Conservation (phyloP, 371 early-diverging fungal genomes). For the Haplosporangium sp. region DNA sequence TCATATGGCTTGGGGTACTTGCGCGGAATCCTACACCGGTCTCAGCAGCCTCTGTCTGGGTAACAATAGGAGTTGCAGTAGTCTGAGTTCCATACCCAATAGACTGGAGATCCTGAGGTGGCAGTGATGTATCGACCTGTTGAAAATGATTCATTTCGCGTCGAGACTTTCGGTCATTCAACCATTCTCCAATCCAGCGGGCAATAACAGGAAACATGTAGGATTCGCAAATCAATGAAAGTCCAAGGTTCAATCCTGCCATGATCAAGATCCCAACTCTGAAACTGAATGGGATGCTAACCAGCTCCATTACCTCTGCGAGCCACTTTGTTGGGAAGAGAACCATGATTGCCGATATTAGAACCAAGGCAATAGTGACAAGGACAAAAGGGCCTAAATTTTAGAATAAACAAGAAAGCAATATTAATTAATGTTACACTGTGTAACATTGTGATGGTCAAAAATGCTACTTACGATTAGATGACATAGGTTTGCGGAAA, state of each 20-base stretch:
- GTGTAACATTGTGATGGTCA: too few relatives aligned
- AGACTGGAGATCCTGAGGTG: slow-evolving; percentile 4
- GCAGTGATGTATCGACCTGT: slow-evolving; percentile 17
- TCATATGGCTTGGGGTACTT: neutral
- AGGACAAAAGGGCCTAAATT: slow-evolving; percentile 50
- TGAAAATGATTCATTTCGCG: slow-evolving; percentile 14
- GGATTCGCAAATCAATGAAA: slow-evolving; percentile 26
- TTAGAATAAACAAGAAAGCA: neutral
- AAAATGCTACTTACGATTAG: slow-evolving; percentile 70
- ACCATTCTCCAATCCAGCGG: slow-evolving; percentile 42
- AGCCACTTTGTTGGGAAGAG: slow-evolving; percentile 35
- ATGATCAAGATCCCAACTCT: slow-evolving; percentile 31
- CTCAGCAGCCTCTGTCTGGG: neutral
- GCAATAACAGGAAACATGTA: slow-evolving; percentile 38
- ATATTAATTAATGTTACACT: neutral
- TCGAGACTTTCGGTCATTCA: slow-evolving; percentile 11
- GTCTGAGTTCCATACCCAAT: slow-evolving; percentile 37
- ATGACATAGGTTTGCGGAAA: slow-evolving; percentile 84
- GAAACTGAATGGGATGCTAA: slow-evolving; percentile 43
- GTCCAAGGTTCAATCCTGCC: slow-evolving; percentile 18
- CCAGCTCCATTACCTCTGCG: slow-evolving; percentile 30
- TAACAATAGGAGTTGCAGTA: neutral
- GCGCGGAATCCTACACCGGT: neutral
- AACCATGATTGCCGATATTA: slow-evolving; percentile 29
- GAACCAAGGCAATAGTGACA: slow-evolving; percentile 22